Conservation (phyloP, 495 filamentous ascomycete genomes). For the Annulohypoxylon stygium region DNA sequence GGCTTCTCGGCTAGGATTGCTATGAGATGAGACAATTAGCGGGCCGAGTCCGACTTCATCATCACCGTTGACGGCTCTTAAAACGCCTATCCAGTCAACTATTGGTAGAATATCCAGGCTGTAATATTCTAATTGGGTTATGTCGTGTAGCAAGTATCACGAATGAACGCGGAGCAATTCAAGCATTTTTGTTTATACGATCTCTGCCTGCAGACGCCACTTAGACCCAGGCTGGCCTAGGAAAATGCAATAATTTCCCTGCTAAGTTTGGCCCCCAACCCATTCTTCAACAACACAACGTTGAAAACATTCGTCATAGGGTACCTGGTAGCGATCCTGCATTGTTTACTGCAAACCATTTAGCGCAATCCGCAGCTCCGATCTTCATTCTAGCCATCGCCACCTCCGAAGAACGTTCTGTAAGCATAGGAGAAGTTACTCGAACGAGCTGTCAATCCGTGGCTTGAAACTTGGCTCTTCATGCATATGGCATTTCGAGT, state of each 20-base stretch:
- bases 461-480: background rate
- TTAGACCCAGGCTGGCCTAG: slow-evolving; percentile 5
- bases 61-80: background rate
- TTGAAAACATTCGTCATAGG: slow-evolving; percentile 25
- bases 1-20: slow-evolving; percentile 12
- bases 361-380: slow-evolving; percentile 1
- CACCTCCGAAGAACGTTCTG: background rate
- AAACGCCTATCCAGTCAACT: background rate
- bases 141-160: background rate
- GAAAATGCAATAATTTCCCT: slow-evolving; percentile 25
- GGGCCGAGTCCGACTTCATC: slow-evolving; percentile 23
- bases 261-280: slow-evolving; percentile 34
- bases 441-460: slow-evolving; percentile 8
- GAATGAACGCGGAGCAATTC: background rate
- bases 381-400: slow-evolving; percentile 9
- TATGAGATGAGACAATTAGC: background rate
- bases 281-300: background rate
- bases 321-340: slow-evolving; percentile 2
- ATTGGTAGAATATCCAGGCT: background rate
- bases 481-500: slow-evolving; percentile 9
- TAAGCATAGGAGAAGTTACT: background rate
- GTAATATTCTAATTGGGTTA: background rate
- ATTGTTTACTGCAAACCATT: background rate
- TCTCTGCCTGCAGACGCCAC: slow-evolving; percentile 16
- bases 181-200: slow-evolving; percentile 14